Evolutionary conservation across 495 filamentous ascomycete genomes (phyloP).

Genomic region (Bacidia rubella): DNA sequence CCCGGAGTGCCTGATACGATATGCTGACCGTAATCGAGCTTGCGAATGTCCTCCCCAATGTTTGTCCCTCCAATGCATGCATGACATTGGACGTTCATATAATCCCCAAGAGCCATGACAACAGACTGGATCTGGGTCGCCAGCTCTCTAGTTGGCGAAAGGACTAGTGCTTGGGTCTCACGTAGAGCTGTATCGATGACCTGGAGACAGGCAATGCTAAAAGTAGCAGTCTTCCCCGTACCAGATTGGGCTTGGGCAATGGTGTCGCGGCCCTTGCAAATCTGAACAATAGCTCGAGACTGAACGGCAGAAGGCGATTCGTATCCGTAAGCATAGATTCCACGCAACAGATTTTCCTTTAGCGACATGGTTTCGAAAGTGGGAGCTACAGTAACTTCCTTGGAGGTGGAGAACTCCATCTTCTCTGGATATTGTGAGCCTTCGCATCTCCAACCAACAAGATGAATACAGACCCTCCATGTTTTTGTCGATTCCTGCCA

Average conservation of each 20-base stretch:
- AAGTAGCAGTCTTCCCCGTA: conserved; percentile 98
- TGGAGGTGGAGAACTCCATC: conserved; percentile 95
- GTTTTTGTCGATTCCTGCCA: conserved; percentile 91
- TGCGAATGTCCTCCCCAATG: conserved; percentile 92
- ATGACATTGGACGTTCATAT: conserved; percentile 99
- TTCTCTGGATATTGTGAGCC: conserved; percentile 43
- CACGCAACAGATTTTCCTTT: conserved; percentile 91
- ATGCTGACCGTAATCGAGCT: conserved; percentile 91
- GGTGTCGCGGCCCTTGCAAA: conserved; percentile 96
- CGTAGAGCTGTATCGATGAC: conserved; percentile 76
- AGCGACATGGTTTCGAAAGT: conserved; percentile 68
- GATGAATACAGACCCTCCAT: conserved; percentile 57
- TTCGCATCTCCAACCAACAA: no score
- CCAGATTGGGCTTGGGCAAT: conserved; percentile 99
- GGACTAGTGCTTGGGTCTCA: conserved; percentile 85
- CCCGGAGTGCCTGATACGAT: conserved; percentile 94
- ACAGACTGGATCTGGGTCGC: conserved; percentile 97
- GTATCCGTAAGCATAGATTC: conserved; percentile 97
- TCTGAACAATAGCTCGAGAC: conserved; percentile 93
- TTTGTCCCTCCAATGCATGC: conserved; percentile 98
- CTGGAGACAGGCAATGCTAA: conserved; percentile 94
- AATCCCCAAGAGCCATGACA: conserved; percentile 92
- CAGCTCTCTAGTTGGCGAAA: conserved; percentile 96
- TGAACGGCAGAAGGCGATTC: conserved; percentile 96
- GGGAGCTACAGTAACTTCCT: conserved; percentile 82